phyloP scores from a whole-genome alignment of 179 eudicot genomes.

The Vitellaria paradoxa region DNA sequence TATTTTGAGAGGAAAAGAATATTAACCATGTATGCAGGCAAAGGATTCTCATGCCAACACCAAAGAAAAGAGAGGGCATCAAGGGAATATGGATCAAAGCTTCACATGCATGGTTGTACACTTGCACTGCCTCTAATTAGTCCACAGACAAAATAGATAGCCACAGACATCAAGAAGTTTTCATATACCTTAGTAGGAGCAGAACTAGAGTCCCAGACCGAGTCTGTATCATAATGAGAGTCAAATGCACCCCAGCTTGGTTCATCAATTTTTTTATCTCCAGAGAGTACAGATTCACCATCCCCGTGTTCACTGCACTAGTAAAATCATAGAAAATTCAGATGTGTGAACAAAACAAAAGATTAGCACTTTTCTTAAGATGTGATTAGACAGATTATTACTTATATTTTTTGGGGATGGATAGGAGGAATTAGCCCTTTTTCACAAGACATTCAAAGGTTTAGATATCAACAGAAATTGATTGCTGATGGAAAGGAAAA shows the following conservation, averaged over 20 bases:
- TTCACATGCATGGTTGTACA: not conserved
- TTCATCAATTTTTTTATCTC: conserved; percentile 61
- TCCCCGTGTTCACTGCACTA: conserved; percentile 51
- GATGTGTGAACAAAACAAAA: not conserved
- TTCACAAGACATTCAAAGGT: not conserved
- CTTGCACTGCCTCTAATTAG: not conserved
- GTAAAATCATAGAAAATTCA: conserved; percentile 13
- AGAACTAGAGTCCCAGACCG: conserved; percentile 59
- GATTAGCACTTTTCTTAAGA: too few relatives aligned
- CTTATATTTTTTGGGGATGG: too few relatives aligned
- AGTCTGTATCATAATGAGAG: conserved; percentile 53
- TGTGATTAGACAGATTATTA: too few relatives aligned
- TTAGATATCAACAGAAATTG: not conserved
- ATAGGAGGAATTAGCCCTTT: not conserved
- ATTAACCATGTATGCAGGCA: not conserved
- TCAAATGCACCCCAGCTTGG: conserved; percentile 71
- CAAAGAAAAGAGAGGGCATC: not conserved
- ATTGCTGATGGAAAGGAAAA: not conserved
- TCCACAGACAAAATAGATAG: not conserved
- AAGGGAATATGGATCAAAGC: not conserved
- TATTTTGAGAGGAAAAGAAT: not conserved
- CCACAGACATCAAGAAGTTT: not conserved
- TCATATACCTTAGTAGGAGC: conserved; percentile 55
- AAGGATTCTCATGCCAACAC: conserved; percentile 11
- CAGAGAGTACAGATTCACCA: conserved; percentile 53